Conservation (phyloP, 768 basidiomycete species). For the Xanthoconium stramineum region DNA sequence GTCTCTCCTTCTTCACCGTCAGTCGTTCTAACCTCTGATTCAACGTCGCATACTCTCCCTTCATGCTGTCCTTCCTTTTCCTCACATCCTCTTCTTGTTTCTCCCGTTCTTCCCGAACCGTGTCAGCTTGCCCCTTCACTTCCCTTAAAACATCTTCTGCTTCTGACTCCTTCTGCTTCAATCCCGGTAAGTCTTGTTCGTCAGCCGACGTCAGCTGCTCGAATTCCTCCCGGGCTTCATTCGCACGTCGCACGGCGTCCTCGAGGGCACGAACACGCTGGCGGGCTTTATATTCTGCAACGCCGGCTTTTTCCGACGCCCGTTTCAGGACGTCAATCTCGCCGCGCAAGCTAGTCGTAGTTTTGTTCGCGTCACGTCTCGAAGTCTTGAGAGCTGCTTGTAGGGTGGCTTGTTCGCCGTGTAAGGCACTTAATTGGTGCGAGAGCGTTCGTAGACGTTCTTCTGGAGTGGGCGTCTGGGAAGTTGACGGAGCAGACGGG, state of each 20-base stretch:
- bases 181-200: slow-evolving; percentile 38
- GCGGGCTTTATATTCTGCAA: slow-evolving; percentile 72
- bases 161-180: slow-evolving; percentile 41
- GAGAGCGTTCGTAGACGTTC: slow-evolving; percentile 66
- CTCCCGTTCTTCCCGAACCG: slow-evolving; percentile 42
- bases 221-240: slow-evolving; percentile 47
- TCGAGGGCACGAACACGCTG: slow-evolving; percentile 88
- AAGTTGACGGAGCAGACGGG: slow-evolving; percentile 24
- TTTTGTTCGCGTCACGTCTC: slow-evolving; percentile 79
- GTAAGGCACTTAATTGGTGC: slow-evolving; percentile 59
- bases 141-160: slow-evolving; percentile 39
- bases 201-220: slow-evolving; percentile 38
- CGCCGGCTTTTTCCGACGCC: slow-evolving; percentile 73
- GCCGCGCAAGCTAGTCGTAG: slow-evolving; percentile 72
- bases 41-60: slow-evolving; percentile 53
- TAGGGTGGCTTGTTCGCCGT: slow-evolving; percentile 66
- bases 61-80: slow-evolving; percentile 54
- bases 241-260: slow-evolving; percentile 81
- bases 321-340: slow-evolving; percentile 86
- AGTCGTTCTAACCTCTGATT: slow-evolving; percentile 67
- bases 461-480: slow-evolving; percentile 48
- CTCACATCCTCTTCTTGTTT: slow-evolving; percentile 48
- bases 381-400: slow-evolving; percentile 69
- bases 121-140: slow-evolving; percentile 45
- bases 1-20: slow-evolving; percentile 58